These are phyloP conservation scores for Candida sakaeoensis DNA, from an alignment of 805 yeast species.

Conservation along the genomic window DNA sequence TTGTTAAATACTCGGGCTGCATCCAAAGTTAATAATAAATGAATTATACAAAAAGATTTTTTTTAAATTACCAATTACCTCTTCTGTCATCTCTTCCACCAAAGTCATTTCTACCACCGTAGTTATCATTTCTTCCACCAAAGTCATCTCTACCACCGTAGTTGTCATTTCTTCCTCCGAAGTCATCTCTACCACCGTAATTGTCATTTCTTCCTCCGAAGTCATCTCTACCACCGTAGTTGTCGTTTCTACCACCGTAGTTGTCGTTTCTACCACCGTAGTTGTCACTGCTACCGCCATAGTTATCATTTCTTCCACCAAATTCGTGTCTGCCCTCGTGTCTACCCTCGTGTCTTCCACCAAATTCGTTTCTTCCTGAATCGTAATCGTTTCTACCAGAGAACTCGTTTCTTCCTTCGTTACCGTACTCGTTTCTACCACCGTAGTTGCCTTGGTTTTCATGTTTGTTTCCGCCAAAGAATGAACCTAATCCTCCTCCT, in stretches of 20 bases:
- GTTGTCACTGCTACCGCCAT: slow-evolving; percentile 9
- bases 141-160: slow-evolving; percentile 9
- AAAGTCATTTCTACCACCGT: too few relatives aligned
- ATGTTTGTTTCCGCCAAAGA: slow-evolving; percentile 18
- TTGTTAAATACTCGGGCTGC: slow-evolving; percentile 33
- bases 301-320: slow-evolving; percentile 10
- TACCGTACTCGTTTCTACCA: slow-evolving; percentile 8
- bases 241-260: slow-evolving; percentile 6
- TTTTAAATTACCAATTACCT: slow-evolving; percentile 12
- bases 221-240: slow-evolving; percentile 6
- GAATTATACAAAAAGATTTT: too few relatives aligned
- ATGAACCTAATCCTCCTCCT: slow-evolving; percentile 11
- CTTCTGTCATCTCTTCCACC: slow-evolving; percentile 9
- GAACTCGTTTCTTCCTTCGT: slow-evolving; percentile 6
- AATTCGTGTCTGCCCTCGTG: slow-evolving; percentile 5
- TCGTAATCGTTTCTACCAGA: slow-evolving; percentile 9
- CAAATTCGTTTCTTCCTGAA: slow-evolving; percentile 4
- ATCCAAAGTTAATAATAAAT: slow-evolving; percentile 12
- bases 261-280: slow-evolving; percentile 6
- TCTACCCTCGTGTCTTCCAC: slow-evolving; percentile 9
- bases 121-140: slow-evolving; percentile 9
- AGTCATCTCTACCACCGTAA: slow-evolving; percentile 10
- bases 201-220: slow-evolving; percentile 8
- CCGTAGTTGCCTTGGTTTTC: slow-evolving; percentile 8
- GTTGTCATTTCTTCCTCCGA: slow-evolving; percentile 9